Evolutionary conservation across 2,329 filamentous ascomycete genomes (phyloP), one percentile per base, ranked within the genome.

Genomic region (Cryphonectria carpinicola): DNA sequence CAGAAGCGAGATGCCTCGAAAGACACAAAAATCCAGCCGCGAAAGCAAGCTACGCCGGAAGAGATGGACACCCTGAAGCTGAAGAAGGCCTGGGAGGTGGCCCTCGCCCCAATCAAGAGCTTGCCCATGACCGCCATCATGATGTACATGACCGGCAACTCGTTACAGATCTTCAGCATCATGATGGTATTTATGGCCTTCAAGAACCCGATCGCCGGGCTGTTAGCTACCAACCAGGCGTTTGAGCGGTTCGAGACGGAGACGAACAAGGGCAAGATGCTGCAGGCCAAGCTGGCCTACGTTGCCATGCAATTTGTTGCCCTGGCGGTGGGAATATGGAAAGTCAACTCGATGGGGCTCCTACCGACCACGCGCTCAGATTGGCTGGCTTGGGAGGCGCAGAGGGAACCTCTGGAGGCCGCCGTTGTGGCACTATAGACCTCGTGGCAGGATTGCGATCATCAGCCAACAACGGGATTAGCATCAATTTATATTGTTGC

Each of bases 141-240:
- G 91, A 98, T 98, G 94, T 99, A 99, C 87, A 99, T 99, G 96
- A 97, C 95, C 43, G 96, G 96, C 78, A 99, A 98, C 84, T 94
- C 93, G 73, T 89, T 99, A 63, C 96, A 99, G 81, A 98, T 99
- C 75, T 99, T 99, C 85, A 97, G 93, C 82, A 98, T 99, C 82
- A 98, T 98, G 94, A 99, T 98, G 95, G 95, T 98, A 25, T 95
- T 95, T 78, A 98, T 98, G 92, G 91, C 97, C 62, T 99, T 99
- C 87, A 98, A 98, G 86, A 97, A 93, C 75, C 96, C 96, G 13
- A 87, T 99, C 72, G 89, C 93, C 81, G 96, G 95, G 46, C 84
- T 98, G 62, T 82, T 97, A 72, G 89, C 85, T 75, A 95, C 95
- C 64, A 94, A 96, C 79, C 88, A 91, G 78, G 93, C 93, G n/a